Conservation (phyloP, 2,329 filamentous ascomycete species). For the Fusarium verticillioides region DNA sequence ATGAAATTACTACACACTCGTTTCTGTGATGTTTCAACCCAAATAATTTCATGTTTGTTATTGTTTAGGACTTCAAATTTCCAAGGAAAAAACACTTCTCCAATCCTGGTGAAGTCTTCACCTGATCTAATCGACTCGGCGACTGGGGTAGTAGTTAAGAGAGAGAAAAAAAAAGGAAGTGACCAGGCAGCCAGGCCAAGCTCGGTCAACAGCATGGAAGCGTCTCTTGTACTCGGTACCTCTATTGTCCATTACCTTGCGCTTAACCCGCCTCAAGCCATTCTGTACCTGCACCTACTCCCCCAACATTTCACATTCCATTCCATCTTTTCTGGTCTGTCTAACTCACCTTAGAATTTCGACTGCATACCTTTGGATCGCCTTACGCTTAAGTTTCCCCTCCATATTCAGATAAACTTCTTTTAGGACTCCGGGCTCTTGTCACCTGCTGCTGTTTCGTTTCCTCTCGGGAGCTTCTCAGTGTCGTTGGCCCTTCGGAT, state of each 20-base stretch:
- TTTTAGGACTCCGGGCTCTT: slow-evolving; percentile 11
- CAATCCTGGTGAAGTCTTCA: slow-evolving; percentile 35
- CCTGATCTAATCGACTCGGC: slow-evolving; percentile 19
- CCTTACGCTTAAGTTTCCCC: not conserved
- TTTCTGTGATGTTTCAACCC: not conserved
- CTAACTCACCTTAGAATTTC: slow-evolving; percentile 9
- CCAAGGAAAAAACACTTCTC: not conserved
- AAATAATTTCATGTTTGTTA: not conserved
- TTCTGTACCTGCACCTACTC: slow-evolving; percentile 10
- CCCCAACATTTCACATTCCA: slow-evolving; percentile 39
- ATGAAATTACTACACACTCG: not conserved
- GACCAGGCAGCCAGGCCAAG: not conserved
- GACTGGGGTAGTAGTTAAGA: slow-evolving; percentile 8
- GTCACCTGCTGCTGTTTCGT: slow-evolving; percentile 6
- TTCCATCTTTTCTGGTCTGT: slow-evolving; percentile 18
- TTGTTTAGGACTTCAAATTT: not conserved
- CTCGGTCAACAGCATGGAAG: slow-evolving; percentile 20
- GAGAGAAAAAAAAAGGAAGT: slow-evolving; percentile 4
- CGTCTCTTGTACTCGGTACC: slow-evolving; percentile 28
- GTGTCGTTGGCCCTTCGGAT: slow-evolving; percentile 15
- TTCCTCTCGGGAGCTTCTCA: slow-evolving; percentile 9
- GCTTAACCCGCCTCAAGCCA: slow-evolving; percentile 22
- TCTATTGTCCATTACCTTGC: slow-evolving; percentile 1
- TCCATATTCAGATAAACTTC: slow-evolving; percentile 20
- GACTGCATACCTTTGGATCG: slow-evolving; percentile 18